Evolutionary conservation across 768 basidiomycete genomes (phyloP).

Genomic region (Favolaschia claudopus): DNA sequence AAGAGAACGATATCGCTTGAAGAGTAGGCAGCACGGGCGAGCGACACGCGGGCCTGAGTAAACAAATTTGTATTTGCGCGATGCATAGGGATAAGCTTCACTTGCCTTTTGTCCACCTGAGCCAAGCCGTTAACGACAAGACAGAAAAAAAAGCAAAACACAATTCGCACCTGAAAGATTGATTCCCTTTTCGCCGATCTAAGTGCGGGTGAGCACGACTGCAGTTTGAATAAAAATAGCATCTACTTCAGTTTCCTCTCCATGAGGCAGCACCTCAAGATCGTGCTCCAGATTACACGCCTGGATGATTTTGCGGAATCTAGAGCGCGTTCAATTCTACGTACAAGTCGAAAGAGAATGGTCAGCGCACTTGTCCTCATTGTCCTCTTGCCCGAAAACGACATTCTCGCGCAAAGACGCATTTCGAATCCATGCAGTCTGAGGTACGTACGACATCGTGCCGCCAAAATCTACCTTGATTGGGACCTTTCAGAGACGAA

Average conservation of each 20-base stretch:
- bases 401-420: conserved; percentile 79
- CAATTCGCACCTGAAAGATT: conserved; percentile 61
- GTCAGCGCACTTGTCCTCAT: conserved; percentile 56
- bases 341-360: neutral
- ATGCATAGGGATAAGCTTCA: neutral
- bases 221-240: neutral
- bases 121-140: neutral
- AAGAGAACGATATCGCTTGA: conserved; percentile 76
- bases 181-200: conserved; percentile 80
- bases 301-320: conserved; percentile 62
- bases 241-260: conserved; percentile 62
- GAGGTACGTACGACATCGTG: conserved; percentile 64
- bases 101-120: conserved; percentile 50
- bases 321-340: conserved; percentile 25
- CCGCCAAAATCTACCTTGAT: conserved; percentile 59
- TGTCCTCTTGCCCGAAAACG: conserved; percentile 71
- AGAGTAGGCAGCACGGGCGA: conserved; percentile 82
- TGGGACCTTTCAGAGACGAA: neutral
- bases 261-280: conserved; percentile 72
- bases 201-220: no score
- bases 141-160: neutral
- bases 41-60: conserved; percentile 71
- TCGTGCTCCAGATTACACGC: conserved; percentile 79
- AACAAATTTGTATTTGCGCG: conserved; percentile 15
- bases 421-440: conserved; percentile 71